phyloP scores from a whole-genome alignment of 1,284 basidiomycete species.

The Ganoderma resinaceum region DNA sequence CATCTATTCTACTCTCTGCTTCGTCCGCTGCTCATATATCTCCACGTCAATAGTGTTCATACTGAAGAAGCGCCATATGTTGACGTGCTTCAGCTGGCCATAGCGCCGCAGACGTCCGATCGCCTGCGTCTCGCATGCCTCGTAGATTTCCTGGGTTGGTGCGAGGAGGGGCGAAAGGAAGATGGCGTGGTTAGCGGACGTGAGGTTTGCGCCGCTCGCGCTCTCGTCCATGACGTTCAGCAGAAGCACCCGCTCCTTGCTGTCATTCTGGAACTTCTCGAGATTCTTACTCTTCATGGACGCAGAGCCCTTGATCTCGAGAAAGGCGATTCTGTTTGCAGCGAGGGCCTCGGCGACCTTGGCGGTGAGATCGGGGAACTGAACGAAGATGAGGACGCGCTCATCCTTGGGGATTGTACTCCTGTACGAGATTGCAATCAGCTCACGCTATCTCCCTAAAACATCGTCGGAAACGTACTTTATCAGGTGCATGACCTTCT shows the following conservation, averaged over 20 bases:
- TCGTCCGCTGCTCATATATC: constrained; percentile 65
- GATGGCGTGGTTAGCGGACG: constrained; percentile 93
- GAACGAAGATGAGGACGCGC: constrained; percentile 90
- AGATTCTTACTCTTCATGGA: constrained; percentile 81
- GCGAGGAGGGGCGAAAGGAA: constrained; percentile 92
- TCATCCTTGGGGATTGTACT: constrained; percentile 76
- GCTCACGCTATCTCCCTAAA: background rate
- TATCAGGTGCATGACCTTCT: constrained; percentile 84
- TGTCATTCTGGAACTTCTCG: constrained; percentile 83
- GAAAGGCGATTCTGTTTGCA: constrained; percentile 76
- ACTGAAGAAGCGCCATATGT: constrained; percentile 84
- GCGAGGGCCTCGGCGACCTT: constrained; percentile 88
- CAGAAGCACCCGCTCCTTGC: constrained; percentile 81
- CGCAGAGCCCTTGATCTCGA: constrained; percentile 85
- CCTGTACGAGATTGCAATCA: constrained; percentile 45
- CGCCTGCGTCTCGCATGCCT: constrained; percentile 89
- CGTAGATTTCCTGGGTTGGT: constrained; percentile 80
- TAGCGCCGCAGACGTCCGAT: constrained; percentile 89
- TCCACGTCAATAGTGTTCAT: constrained; percentile 87
- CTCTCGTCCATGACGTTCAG: constrained; percentile 94
- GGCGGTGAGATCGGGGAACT: constrained; percentile 91
- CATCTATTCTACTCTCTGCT: constrained; percentile 37
- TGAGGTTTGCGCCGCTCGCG: constrained; percentile 92
- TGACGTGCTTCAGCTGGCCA: constrained; percentile 83
- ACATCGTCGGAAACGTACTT: constrained; percentile 55